These are phyloP conservation scores for Clonostachys chloroleuca DNA, from an alignment of 2,329 filamentous ascomycete species.

Conservation along the genomic window DNA sequence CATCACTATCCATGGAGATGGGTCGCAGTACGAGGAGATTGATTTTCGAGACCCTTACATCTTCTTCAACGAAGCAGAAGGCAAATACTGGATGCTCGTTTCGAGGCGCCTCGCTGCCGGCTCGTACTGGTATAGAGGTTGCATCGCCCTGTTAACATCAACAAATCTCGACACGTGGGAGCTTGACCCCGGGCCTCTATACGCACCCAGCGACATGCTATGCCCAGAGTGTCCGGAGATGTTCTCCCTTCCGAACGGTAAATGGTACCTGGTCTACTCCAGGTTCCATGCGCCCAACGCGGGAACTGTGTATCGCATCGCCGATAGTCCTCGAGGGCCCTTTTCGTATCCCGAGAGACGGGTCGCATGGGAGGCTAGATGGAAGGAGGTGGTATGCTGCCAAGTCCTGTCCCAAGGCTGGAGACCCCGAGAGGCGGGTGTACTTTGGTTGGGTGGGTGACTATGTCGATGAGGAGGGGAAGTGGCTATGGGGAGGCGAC, in stretches of 20 bases:
- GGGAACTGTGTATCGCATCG: slow-evolving; percentile 26
- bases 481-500: slow-evolving; percentile 31
- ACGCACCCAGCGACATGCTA: slow-evolving; percentile 24
- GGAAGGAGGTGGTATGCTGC: slow-evolving; percentile 28
- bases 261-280: slow-evolving; percentile 27
- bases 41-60: slow-evolving; percentile 29
- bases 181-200: slow-evolving; percentile 19
- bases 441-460: slow-evolving; percentile 28
- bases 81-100: slow-evolving; percentile 29
- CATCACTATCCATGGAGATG: slow-evolving; percentile 11
- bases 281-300: slow-evolving; percentile 24
- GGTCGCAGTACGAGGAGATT: slow-evolving; percentile 19
- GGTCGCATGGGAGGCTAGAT: slow-evolving; percentile 23
- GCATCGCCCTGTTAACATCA: slow-evolving; percentile 27
- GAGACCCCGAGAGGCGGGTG: slow-evolving; percentile 17
- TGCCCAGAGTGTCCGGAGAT: slow-evolving; percentile 30
- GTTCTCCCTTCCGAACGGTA: slow-evolving; percentile 20
- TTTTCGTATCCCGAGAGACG: slow-evolving; percentile 24
- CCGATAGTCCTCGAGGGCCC: slow-evolving; percentile 25
- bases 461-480: slow-evolving; percentile 20
- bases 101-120: slow-evolving; percentile 21
- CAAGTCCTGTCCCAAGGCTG: slow-evolving; percentile 23
- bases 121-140: slow-evolving; percentile 25
- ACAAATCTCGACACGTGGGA: slow-evolving; percentile 21
- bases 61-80: slow-evolving; percentile 20